phyloP scores from a whole-genome alignment of 1,284 basidiomycete species.

The Tilletia indica region DNA sequence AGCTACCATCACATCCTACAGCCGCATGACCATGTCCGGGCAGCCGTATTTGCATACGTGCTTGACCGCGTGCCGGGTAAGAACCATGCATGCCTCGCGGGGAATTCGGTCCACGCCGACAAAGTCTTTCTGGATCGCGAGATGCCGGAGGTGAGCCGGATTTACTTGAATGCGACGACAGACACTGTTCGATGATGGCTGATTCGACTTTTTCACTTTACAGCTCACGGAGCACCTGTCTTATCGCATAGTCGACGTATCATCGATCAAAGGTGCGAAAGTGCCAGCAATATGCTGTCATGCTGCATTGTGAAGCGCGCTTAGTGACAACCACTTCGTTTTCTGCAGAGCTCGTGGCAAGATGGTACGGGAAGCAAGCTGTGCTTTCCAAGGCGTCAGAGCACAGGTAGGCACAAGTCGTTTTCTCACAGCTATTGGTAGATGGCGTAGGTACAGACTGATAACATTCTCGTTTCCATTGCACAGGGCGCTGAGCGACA shows the following conservation, averaged over 20 bases:
- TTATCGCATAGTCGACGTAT: conserved; percentile 61
- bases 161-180: not conserved
- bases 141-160: conserved; percentile 66
- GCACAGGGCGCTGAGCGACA: conserved; percentile 73
- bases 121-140: conserved; percentile 69
- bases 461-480: not conserved
- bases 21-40: conserved; percentile 56
- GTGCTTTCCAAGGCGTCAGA: conserved; percentile 24
- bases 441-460: no score
- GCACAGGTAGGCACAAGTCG: conserved; percentile 49
- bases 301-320: no score
- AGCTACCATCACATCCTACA: conserved; percentile 22
- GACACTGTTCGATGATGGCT: not conserved
- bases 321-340: not conserved
- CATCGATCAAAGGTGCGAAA: conserved; percentile 1
- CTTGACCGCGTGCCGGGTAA: conserved; percentile 58
- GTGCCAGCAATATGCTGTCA: conserved; percentile 11
- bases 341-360: conserved; percentile 77
- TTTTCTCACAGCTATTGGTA: conserved; percentile 25
- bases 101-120: conserved; percentile 78
- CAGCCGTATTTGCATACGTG: conserved; percentile 58
- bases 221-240: conserved; percentile 57
- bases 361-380: conserved; percentile 66
- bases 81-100: conserved; percentile 69
- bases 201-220: conserved; percentile 20